phyloP scores from a whole-genome alignment of 345 rosid species.

The Barbarea vulgaris region DNA sequence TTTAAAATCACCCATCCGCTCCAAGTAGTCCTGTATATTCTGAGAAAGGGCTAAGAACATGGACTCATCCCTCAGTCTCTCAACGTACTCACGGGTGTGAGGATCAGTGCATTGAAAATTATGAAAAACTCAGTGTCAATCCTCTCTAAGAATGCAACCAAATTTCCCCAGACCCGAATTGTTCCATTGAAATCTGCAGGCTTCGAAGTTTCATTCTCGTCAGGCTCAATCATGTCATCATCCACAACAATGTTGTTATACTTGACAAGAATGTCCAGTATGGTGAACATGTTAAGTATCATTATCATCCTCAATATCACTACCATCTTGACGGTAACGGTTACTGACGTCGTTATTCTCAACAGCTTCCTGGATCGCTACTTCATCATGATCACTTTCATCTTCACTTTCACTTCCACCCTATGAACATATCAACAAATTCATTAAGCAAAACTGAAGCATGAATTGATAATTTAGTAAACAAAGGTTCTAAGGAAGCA shows the following conservation, averaged over 20 bases:
- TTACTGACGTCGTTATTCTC: slow-evolving; percentile 39
- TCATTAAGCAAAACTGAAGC: background rate
- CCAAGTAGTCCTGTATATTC: slow-evolving; percentile 80
- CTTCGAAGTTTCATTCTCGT: slow-evolving; percentile 88
- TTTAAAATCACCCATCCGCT: slow-evolving; percentile 64
- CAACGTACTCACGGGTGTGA: slow-evolving; percentile 86
- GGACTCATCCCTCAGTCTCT: slow-evolving; percentile 91
- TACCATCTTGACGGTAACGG: slow-evolving; percentile 58
- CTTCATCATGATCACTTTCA: slow-evolving; percentile 52
- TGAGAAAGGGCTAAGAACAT: slow-evolving; percentile 82
- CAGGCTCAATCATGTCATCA: slow-evolving; percentile 76
- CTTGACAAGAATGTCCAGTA: slow-evolving; percentile 84
- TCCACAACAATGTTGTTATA: slow-evolving; percentile 72
- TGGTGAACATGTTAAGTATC: slow-evolving; percentile 63
- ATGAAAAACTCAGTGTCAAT: slow-evolving; percentile 87
- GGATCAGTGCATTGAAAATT: slow-evolving; percentile 97
- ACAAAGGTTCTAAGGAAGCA: background rate
- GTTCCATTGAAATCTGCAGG: slow-evolving; percentile 65
- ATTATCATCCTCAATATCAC: slow-evolving; percentile 58
- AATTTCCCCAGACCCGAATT: slow-evolving; percentile 83
- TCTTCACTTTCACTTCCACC: slow-evolving; percentile 65
- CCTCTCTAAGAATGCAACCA: slow-evolving; percentile 90
- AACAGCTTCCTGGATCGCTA: slow-evolving; percentile 41
- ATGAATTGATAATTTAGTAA: background rate
- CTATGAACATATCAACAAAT: background rate